Conservation (phyloP, 2,329 filamentous ascomycete species). For the Paecilomyces variotii region DNA sequence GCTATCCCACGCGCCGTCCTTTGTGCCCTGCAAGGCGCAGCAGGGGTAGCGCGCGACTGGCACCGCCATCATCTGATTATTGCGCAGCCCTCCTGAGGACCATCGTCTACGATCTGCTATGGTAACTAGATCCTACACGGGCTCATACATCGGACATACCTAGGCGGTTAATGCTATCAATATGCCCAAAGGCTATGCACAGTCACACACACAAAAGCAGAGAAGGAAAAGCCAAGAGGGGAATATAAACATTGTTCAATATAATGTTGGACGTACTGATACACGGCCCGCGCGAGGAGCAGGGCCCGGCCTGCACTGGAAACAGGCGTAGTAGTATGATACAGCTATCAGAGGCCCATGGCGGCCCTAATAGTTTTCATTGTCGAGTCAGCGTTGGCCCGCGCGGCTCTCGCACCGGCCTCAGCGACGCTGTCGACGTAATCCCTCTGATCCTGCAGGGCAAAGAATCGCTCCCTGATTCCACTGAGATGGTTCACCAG, state of each 20-base stretch:
- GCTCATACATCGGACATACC: background rate
- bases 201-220: background rate
- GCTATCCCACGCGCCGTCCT: too few species aligned
- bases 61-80: background rate
- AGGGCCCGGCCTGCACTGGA: background rate
- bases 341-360: constrained; percentile 20
- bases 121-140: background rate
- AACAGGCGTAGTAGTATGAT: background rate
- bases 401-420: constrained; percentile 22
- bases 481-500: constrained; percentile 20
- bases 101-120: background rate
- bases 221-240: background rate
- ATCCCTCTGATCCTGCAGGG: constrained; percentile 17
- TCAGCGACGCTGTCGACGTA: constrained; percentile 24
- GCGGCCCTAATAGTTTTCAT: constrained; percentile 23
- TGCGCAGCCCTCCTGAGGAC: background rate
- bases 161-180: background rate
- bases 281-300: background rate
- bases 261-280: background rate
- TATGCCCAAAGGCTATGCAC: background rate
- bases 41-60: background rate
- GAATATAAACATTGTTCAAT: background rate
- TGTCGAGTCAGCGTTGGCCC: constrained; percentile 22
- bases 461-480: constrained; percentile 27
- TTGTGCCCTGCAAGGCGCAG: background rate